These are phyloP conservation scores for Aureobasidium sp. DNA, from an alignment of 2,329 filamentous ascomycete genomes.

Conservation along the genomic window DNA sequence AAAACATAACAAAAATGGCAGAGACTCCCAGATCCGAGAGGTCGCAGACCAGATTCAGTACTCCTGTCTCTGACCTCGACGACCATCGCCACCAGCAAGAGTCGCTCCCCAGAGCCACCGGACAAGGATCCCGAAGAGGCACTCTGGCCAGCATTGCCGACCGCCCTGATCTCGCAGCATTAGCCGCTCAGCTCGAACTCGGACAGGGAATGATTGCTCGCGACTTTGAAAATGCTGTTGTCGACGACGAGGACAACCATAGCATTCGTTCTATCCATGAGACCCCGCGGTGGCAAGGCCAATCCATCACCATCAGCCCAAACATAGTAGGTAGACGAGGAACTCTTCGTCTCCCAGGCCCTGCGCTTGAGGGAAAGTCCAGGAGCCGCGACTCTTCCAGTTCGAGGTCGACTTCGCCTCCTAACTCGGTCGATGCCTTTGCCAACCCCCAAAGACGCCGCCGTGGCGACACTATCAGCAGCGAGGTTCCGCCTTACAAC, in stretches of 20 bases:
- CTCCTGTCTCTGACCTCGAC: constrained; percentile 73
- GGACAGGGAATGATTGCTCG: constrained; percentile 47
- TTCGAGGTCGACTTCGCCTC: constrained; percentile 71
- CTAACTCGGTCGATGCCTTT: constrained; percentile 96
- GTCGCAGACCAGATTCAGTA: constrained; percentile 60
- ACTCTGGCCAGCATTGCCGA: constrained; percentile 63
- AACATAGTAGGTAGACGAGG: constrained; percentile 35
- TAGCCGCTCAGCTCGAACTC: constrained; percentile 38
- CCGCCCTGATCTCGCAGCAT: constrained; percentile 37
- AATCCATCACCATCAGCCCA: constrained; percentile 26
- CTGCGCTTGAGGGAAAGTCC: not conserved
- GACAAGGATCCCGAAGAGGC: constrained; percentile 51
- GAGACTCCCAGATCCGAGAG: constrained; percentile 60
- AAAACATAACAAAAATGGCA: constrained; percentile 38
- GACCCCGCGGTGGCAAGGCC: constrained; percentile 38
- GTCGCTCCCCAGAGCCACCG: constrained; percentile 49
- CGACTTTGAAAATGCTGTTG: constrained; percentile 80
- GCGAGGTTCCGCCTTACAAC: constrained; percentile 43
- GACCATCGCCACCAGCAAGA: constrained; percentile 70
- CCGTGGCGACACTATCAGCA: constrained; percentile 61
- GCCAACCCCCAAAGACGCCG: constrained; percentile 82
- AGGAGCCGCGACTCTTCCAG: constrained; percentile 33
- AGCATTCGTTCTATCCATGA: constrained; percentile 30
- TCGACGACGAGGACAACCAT: constrained; percentile 65
- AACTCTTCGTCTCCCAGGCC: constrained; percentile 32